Evolutionary conservation across 768 basidiomycete genomes (phyloP), one percentile per base, ranked within the genome.

Genomic region (Lanmaoa rubissima): DNA sequence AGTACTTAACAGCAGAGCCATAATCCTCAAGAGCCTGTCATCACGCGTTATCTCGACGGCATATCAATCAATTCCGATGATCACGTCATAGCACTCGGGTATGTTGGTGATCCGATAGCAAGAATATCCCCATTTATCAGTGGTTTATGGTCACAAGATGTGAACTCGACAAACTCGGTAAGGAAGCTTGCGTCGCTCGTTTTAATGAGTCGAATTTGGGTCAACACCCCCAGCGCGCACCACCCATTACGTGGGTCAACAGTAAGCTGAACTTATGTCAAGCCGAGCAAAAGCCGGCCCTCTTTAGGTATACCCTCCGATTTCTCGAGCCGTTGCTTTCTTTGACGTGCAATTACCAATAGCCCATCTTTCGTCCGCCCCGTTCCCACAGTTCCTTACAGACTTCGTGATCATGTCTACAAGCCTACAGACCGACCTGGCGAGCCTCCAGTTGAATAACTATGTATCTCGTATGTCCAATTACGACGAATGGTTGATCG

Each of bases 391-490:
- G 35, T 31, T 35, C 19, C 28, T 31, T 31, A 8, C 5, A 31
- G 28, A 31, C 28, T 31, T 31, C 11, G 35, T 3, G 12, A 19
- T 10, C 46, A 60, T 60, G 59, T 53, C 59, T 21, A 49, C 51
- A 1, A 50, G 39, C 11, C 41, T 51, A 5, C 38, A 28, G 10
- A 12, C 26, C 14, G 45, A 35, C 4, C 38, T 61, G 36, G 49
- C 36, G 5, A 52, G 49, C 28, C 45, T 61, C 11, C 50, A 52
- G 32, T 16, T 60, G 34, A 55, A 52, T 3, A 44, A 60, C 11
- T 61, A 54, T 17, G 12, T 36, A 36, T 54, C 60, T 7, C 40
- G 58, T 55, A 45, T 2, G 58, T 51, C 2, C 12, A 5, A 17
- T 32, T 9, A 7, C 41, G 0, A 36, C 26, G 1, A 1, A 4